Evolutionary conservation across 495 filamentous ascomycete genomes (phyloP).

Genomic region (Penicillium paradoxum): DNA sequence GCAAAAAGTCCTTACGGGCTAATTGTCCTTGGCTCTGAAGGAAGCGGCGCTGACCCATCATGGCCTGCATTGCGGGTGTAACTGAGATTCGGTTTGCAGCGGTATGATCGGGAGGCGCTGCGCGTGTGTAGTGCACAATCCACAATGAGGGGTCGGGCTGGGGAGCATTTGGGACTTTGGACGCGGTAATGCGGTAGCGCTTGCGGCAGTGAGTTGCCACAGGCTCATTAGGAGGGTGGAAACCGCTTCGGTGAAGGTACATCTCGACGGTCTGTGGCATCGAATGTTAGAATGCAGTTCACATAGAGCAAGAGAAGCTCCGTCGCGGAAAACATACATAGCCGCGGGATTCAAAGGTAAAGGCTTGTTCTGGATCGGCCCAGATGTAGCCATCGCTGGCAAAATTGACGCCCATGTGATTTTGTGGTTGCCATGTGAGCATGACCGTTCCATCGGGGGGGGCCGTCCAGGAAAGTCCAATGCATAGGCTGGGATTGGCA

Average conservation of each 20-base stretch:
- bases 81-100: slow-evolving; percentile 59
- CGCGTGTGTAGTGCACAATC: slow-evolving; percentile 86
- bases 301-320: background rate
- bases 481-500: slow-evolving; percentile 72
- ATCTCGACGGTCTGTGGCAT: slow-evolving; percentile 65
- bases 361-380: slow-evolving; percentile 70
- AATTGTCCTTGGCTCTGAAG: slow-evolving; percentile 77
- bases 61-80: slow-evolving; percentile 51
- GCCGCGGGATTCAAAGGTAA: slow-evolving; percentile 65
- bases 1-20: slow-evolving; percentile 87
- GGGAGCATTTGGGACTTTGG: slow-evolving; percentile 56
- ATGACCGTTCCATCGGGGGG: slow-evolving; percentile 73
- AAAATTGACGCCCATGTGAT: slow-evolving; percentile 60
- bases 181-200: slow-evolving; percentile 73
- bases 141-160: slow-evolving; percentile 76
- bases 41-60: slow-evolving; percentile 59
- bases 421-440: slow-evolving; percentile 79
- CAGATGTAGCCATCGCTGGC: slow-evolving; percentile 91
- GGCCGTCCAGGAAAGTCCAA: slow-evolving; percentile 86
- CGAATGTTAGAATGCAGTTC: background rate
- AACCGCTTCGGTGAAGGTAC: slow-evolving; percentile 74
- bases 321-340: slow-evolving; percentile 53
- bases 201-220: slow-evolving; percentile 68
- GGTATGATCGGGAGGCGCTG: slow-evolving; percentile 66
- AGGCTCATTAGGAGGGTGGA: slow-evolving; percentile 59